Evolutionary conservation across 495 filamentous ascomycete species (phyloP), one percentile per base, ranked within the genome.

Genomic region (Aspergillus sparsus): DNA sequence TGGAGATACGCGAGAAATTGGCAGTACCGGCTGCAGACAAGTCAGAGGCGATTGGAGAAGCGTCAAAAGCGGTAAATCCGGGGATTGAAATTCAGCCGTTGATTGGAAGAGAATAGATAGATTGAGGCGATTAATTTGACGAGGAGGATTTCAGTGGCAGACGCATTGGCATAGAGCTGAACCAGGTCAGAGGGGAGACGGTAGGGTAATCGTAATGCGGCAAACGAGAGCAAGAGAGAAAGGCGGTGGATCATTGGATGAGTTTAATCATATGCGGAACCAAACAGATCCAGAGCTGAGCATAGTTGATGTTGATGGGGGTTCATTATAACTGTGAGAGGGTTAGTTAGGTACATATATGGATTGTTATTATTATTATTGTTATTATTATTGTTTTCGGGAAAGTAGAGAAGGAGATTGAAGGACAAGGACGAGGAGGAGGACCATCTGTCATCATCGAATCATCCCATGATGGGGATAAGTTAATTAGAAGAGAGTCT

Each of bases 41-140:
- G 33, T 36, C 8, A 32, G 15, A 10, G 36, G 57, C 39, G 37
- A 53, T 44, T 47, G 47, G 56, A 47, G 18, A 45, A 58, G 59
- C 65, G 65, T 64, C 50, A 64, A 58, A 67, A 57, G 65, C 60
- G 65, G 55, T 46, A 57, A 55, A 49, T 55, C 56, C 16, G 42
- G 60, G 55, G 41, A 31, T 49, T 44, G 56, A 46, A 16, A 49
- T 49, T 57, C 16, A 49, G 41, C 13, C 35, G 34, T n/a, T n/a
- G 56, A 49, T 52, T 18, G 58, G 52, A 45, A 27, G 31, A 27
- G 21, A 35, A 8, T 36, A 15, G n/a, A 50, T 35, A 33, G 12
- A 7, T 11, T 15, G 44, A 34, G 18, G 53, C 32, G 37, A 58
- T 33, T 21, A 42, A 60, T 34, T 16, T 6, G 32, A 15, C 12